phyloP scores from a whole-genome alignment of 495 filamentous ascomycete genomes.

The Talaromyces ruber region DNA sequence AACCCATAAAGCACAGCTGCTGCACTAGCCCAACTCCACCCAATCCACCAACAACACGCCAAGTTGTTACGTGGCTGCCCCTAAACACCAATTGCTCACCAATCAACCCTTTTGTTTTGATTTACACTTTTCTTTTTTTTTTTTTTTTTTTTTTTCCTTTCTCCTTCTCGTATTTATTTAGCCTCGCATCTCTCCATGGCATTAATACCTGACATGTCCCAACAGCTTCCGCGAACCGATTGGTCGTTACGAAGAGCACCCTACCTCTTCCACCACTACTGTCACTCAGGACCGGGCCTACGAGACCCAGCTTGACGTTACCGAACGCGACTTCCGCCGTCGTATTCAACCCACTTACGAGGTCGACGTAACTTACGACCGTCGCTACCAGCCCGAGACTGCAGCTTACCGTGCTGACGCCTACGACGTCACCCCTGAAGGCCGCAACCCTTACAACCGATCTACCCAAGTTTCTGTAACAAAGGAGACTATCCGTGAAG shows the following conservation, averaged over 20 bases:
- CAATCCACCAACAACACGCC: conserved; percentile 4
- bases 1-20: neutral
- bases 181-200: conserved; percentile 18
- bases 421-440: conserved; percentile 13
- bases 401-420: conserved; percentile 17
- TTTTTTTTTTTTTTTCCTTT: neutral
- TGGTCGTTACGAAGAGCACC: conserved; percentile 45
- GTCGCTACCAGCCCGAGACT: conserved; percentile 24
- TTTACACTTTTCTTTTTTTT: conserved; percentile 7
- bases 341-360: conserved; percentile 63
- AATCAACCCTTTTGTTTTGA: conserved; percentile 5
- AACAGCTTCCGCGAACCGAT: conserved; percentile 46
- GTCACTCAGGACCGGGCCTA: conserved; percentile 43
- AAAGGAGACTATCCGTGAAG: conserved; percentile 40
- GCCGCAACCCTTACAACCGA: conserved; percentile 25
- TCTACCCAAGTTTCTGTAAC: conserved; percentile 33
- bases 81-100: conserved; percentile 1
- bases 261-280: conserved; percentile 9
- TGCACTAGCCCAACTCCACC: neutral
- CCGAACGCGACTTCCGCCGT: conserved; percentile 79
- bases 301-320: conserved; percentile 63
- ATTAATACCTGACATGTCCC: conserved; percentile 32
- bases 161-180: conserved; percentile 4
- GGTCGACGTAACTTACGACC: conserved; percentile 50
- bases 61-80: conserved; percentile 7